Evolutionary conservation across 306 rosid genomes (phyloP).

Genomic region (Malus asiatica): DNA sequence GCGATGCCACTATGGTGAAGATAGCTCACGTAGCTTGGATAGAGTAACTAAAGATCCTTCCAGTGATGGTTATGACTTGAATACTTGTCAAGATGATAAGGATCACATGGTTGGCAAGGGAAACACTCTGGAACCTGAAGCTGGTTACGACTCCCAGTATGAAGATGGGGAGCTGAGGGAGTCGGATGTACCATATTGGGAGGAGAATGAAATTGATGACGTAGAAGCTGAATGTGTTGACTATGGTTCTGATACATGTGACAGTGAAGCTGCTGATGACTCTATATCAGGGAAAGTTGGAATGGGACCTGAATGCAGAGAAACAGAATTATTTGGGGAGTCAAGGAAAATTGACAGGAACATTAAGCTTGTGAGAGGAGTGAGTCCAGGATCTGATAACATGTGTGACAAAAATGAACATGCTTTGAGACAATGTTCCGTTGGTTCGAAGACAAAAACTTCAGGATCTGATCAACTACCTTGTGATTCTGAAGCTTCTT

Average conservation of each 20-base stretch:
- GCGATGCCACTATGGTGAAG: background rate
- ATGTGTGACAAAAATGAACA: constrained; percentile 7
- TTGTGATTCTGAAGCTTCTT: constrained; percentile 21
- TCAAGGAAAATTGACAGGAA: constrained; percentile 7
- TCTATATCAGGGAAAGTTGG: constrained; percentile 8
- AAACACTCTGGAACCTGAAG: background rate
- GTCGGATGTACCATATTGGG: constrained; percentile 21
- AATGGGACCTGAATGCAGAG: constrained; percentile 8
- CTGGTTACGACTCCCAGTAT: constrained; percentile 31
- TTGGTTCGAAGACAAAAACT: constrained; percentile 18
- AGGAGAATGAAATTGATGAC: constrained; percentile 12
- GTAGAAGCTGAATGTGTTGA: constrained; percentile 27
- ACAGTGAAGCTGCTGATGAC: constrained; percentile 16
- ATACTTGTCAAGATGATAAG: constrained; percentile 1
- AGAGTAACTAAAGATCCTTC: constrained; percentile 6
- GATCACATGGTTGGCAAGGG: background rate
- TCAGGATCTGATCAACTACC: constrained; percentile 13
- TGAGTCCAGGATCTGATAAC: constrained; percentile 12
- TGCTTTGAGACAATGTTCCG: constrained; percentile 15
- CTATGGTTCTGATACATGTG: constrained; percentile 28
- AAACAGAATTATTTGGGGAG: constrained; percentile 9
- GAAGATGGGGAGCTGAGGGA: constrained; percentile 43
- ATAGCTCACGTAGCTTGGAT: constrained; percentile 3
- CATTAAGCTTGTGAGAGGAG: constrained; percentile 5
- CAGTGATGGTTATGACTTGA: background rate